phyloP scores from a whole-genome alignment of 495 filamentous ascomycete genomes.

The Trypethelium eluteriae region DNA sequence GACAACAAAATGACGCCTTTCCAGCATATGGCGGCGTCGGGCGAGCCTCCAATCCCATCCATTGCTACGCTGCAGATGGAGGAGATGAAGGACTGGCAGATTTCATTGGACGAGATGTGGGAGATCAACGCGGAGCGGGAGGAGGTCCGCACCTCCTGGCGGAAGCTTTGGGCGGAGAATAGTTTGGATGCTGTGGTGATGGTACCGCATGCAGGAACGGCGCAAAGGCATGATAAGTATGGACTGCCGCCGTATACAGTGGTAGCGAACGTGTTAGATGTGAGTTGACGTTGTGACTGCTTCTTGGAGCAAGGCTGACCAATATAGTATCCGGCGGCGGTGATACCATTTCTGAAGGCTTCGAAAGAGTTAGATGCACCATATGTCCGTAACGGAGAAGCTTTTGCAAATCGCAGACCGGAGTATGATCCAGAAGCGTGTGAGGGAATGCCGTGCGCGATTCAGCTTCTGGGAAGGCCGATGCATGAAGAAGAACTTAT shows the following conservation, averaged over 20 bases:
- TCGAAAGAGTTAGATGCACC: slow-evolving; percentile 26
- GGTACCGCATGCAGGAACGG: slow-evolving; percentile 43
- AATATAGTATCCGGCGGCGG: slow-evolving; percentile 30
- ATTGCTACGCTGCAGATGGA: slow-evolving; percentile 18
- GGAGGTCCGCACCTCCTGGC: slow-evolving; percentile 27
- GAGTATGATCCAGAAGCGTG: slow-evolving; percentile 23
- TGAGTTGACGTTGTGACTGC: slow-evolving; percentile 27
- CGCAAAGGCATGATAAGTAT: slow-evolving; percentile 44
- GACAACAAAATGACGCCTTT: slow-evolving; percentile 29
- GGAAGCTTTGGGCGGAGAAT: slow-evolving; percentile 33
- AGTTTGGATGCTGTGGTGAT: slow-evolving; percentile 43
- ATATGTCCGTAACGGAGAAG: slow-evolving; percentile 18
- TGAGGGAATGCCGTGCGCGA: slow-evolving; percentile 28
- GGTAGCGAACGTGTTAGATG: slow-evolving; percentile 47
- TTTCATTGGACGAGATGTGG: slow-evolving; percentile 27
- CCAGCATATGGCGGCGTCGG: slow-evolving; percentile 22
- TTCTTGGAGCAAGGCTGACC: not conserved
- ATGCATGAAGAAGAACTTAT: slow-evolving; percentile 35
- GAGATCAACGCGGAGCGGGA: slow-evolving; percentile 31
- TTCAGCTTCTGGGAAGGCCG: slow-evolving; percentile 32
- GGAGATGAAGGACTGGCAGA: slow-evolving; percentile 26
- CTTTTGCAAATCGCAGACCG: slow-evolving; percentile 18
- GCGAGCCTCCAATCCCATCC: slow-evolving; percentile 30
- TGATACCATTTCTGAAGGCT: slow-evolving; percentile 30
- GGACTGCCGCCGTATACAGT: slow-evolving; percentile 43